Percentiles rank a stretch among this genome's conserved stretches.
Evolutionary conservation across 106 monocot genomes (phyloP).

Genomic region (Dendrobium catenatum): DNA sequence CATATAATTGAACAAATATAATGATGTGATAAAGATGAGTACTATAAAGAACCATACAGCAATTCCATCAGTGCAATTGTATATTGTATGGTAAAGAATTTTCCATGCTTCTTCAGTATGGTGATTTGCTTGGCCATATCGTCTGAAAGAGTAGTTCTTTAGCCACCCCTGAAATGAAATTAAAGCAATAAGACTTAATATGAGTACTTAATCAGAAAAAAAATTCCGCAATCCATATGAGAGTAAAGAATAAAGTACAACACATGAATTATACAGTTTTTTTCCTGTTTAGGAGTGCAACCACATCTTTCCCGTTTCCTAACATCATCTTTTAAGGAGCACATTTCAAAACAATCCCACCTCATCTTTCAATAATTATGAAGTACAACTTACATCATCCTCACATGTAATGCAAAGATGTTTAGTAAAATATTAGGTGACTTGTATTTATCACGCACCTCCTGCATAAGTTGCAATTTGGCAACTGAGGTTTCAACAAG

Average conservation of each 20-base stretch:
- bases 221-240: background rate
- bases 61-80: slow-evolving; percentile 96
- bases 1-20: background rate
- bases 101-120: slow-evolving; percentile 69
- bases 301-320: background rate
- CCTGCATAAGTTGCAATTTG: background rate
- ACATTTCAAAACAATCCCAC: background rate
- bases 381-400: too few species aligned
- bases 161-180: slow-evolving; percentile 49
- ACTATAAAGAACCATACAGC: slow-evolving; percentile 40
- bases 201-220: background rate
- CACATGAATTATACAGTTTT: too few species aligned
- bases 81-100: slow-evolving; percentile 84
- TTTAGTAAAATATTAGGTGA: too few species aligned
- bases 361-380: too few species aligned
- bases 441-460: too few species aligned
- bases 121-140: slow-evolving; percentile 49
- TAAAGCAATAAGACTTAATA: slow-evolving; percentile 13
- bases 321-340: background rate
- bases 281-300: background rate
- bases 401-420: too few species aligned
- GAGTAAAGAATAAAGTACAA: background rate
- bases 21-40: slow-evolving; percentile 1
- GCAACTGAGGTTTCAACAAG: too few species aligned
- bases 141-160: slow-evolving; percentile 58